Evolutionary conservation across 1,284 basidiomycete genomes (phyloP).

Genomic region (Cutaneotrichosporon daszewskae): DNA sequence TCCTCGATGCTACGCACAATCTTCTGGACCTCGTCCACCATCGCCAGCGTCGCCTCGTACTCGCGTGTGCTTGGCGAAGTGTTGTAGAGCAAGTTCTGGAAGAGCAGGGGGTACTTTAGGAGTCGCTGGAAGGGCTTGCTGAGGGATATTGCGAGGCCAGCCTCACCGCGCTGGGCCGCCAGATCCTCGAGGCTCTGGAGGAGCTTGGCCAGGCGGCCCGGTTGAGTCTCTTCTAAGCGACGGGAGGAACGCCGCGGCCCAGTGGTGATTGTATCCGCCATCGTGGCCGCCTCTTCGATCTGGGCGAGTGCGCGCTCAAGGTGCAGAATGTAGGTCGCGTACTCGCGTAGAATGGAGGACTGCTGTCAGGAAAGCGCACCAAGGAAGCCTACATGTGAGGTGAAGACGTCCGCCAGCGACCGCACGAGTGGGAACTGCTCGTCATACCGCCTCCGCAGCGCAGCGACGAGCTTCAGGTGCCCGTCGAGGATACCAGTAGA

Average conservation of each 20-base stretch:
- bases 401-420: conserved; percentile 86
- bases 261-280: conserved; percentile 58
- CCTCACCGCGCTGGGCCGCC: conserved; percentile 80
- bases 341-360: conserved; percentile 87
- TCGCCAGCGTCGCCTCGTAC: conserved; percentile 89
- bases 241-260: conserved; percentile 44
- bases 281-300: conserved; percentile 65
- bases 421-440: conserved; percentile 88
- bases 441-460: conserved; percentile 77
- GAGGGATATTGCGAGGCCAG: conserved; percentile 84
- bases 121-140: conserved; percentile 96
- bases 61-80: conserved; percentile 95
- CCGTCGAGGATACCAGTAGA: conserved; percentile 78
- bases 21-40: conserved; percentile 93
- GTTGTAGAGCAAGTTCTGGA: conserved; percentile 91
- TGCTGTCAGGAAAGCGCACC: conserved; percentile 39
- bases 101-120: conserved; percentile 92
- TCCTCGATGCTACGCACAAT: conserved; percentile 96
- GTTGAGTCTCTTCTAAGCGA: conserved; percentile 16
- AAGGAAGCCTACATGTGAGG: conserved; percentile 66
- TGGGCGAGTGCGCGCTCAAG: conserved; percentile 82
- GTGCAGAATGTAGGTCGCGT: conserved; percentile 84
- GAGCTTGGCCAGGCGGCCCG: conserved; percentile 17
- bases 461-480: conserved; percentile 73
- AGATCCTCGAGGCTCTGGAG: conserved; percentile 62